Conservation (phyloP, 164 flowering plant genomes). For the Nymphaea colorata region DNA sequence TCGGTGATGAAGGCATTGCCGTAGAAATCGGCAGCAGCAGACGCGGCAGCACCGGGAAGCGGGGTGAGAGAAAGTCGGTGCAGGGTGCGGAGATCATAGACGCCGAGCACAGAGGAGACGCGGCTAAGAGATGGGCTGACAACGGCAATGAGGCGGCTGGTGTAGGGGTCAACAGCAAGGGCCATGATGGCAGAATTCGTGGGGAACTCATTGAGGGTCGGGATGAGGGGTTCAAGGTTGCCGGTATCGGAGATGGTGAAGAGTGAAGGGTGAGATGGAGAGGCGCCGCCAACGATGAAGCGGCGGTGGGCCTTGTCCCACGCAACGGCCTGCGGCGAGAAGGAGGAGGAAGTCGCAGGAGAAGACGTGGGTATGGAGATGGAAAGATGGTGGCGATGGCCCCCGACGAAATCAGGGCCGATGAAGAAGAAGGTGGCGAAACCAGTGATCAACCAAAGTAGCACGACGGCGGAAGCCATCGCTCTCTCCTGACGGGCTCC, state of each 20-base stretch:
- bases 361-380: not conserved
- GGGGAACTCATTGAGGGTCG: not conserved
- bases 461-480: too few species aligned
- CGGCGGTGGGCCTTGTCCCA: conserved; percentile 1
- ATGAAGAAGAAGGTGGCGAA: too few species aligned
- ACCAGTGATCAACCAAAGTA: too few species aligned
- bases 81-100: not conserved
- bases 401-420: too few species aligned
- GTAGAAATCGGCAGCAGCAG: not conserved
- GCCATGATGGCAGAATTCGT: not conserved
- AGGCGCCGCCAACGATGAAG: not conserved
- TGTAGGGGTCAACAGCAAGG: not conserved
- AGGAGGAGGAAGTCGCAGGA: not conserved
- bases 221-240: not conserved
- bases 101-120: not conserved
- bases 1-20: conserved; percentile 3
- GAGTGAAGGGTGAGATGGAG: not conserved
- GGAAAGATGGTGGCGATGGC: not conserved
- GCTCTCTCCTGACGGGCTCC: too few species aligned
- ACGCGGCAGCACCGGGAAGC: not conserved
- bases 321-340: not conserved
- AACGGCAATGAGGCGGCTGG: not conserved
- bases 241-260: not conserved
- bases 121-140: not conserved
- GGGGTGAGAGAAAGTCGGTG: not conserved